Evolutionary conservation across 2,329 filamentous ascomycete species (phyloP), one percentile per base, ranked within the genome.

Genomic region (Penicillium rolfsii): DNA sequence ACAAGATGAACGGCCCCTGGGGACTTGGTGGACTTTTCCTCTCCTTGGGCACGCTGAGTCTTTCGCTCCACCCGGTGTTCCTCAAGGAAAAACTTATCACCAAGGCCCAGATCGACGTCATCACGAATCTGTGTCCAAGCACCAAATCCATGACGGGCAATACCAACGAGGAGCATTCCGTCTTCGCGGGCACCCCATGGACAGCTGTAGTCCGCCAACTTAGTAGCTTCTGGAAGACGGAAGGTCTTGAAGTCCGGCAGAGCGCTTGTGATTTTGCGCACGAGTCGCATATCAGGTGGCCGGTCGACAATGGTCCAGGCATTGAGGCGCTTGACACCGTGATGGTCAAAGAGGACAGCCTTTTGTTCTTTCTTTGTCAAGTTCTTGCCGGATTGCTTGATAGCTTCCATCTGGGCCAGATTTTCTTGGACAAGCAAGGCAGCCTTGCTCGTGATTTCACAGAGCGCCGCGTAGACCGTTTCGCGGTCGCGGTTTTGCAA

Each of bases 61-160:
- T 98, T 98, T 80, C 96, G 95, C 76, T 96, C 95, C 19, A 98
- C 94, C n/a, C 94, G 90, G 75, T 98, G 93, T 76, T 99, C 96
- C 74, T 99, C 95, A 1, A 99, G 81, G 80, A 96, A 99, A 74
- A 98, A 91, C 73, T 97, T 98, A 70, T 97, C 93, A 1, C 82
- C 81, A 80, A 99, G 88, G 8, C 88, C 90, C 24, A 99, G 85
- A 35, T 97, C 93, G 1, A 86, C 80, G 72, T 99, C 95, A 69
- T 99, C 95, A 6, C 95, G 89, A 70, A 99, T 98, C 68, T 93
- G 90, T 1, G 89, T 86, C 95, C 95, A 99, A 2, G 94, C 93
- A 59, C 96, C 96, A 72, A 97, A 98, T 2, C 95, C 95, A 73
- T 99, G 94, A 58, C 90, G 88, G 67, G 93, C 89, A 66, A 99